Base-by-base conservation (phyloP, 2,329 filamentous ascomycete species). In the Xylariaceae sp. region DNA sequence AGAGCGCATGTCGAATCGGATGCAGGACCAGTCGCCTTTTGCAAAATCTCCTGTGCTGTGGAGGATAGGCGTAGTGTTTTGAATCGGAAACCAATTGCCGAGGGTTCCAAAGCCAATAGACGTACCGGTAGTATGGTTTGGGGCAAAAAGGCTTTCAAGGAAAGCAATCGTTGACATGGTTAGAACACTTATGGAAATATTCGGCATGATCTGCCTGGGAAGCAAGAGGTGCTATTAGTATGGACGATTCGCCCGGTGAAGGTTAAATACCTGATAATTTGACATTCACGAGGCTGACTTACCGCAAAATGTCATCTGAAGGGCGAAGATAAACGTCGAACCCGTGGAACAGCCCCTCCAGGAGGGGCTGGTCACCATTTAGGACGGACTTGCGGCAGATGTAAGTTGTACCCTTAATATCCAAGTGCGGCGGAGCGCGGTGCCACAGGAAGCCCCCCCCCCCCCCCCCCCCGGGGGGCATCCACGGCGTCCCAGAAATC, bases 251-350 rank as follows among this genome's bases (percentile, higher is more conserved):
- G 23, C 9, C 23, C 23, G 23, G 4, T 26, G 23, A 26, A 26
- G 23, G 23, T 26, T 26, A 26, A 9, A 26, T 26, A 9, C 23
- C 23, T 26, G 4, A 26, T 26, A 26, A 26, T 26, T 9, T 9
- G 23, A 9, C 9, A 26, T 26, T 26, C 23, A 9, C 4, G 23
- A 9, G 23, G 23, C 9, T 26, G 23, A 50, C 48, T 48, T 32
- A 58, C 56, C 56, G 54, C 9, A 58, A 26, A 47, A 58, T 21
- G 20, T 58, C 46, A 44, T 58, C 52, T 29, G 52, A 46, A 44
- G 56, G 51, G 18, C 16, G 5, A 41, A 50, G 43, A 16, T 20
- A 48, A n/a, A 51, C 42, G 10, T 51, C 37, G 3, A 51, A 26
- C 23, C 23, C 23, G 9, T 26, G 23, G 23, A 26, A 26, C 4